Percentiles rank a stretch among this genome's conserved stretches.
These are phyloP conservation scores for Vaccinium macrocarpon DNA, from an alignment of 148 eudicot genomes.

Conservation along the genomic window DNA sequence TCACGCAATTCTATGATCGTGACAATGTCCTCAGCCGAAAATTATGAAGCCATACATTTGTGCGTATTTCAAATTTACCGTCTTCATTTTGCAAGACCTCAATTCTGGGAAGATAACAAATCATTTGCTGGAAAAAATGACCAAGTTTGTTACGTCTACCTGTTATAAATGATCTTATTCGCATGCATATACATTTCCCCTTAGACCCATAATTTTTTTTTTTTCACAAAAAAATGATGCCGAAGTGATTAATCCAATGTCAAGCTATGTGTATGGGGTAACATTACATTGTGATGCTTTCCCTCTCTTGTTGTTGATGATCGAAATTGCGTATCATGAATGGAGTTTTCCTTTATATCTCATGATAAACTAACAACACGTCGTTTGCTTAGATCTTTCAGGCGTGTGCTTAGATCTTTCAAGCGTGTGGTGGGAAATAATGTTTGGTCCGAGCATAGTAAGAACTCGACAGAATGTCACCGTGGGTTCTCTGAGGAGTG, in stretches of 20 bases:
- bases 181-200: not conserved
- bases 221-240: not conserved
- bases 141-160: not conserved
- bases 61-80: not conserved
- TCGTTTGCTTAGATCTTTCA: not conserved
- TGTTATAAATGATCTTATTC: not conserved
- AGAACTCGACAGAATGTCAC: constrained; percentile 47
- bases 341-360: not conserved
- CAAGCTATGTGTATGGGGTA: not conserved
- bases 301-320: not conserved
- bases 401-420: not conserved
- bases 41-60: not conserved
- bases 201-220: not conserved
- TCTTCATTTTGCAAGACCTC: not conserved
- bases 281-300: not conserved
- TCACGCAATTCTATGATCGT: not conserved
- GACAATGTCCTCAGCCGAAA: not conserved
- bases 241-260: not conserved
- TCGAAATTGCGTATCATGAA: not conserved
- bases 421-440: constrained; percentile 12
- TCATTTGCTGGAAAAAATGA: not conserved
- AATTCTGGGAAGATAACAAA: not conserved
- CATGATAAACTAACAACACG: not conserved
- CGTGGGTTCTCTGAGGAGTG: not conserved
- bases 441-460: constrained; percentile 28